Conservation (phyloP, 108 stramenopile species). For the Fragilariopsis cylindrus region DNA sequence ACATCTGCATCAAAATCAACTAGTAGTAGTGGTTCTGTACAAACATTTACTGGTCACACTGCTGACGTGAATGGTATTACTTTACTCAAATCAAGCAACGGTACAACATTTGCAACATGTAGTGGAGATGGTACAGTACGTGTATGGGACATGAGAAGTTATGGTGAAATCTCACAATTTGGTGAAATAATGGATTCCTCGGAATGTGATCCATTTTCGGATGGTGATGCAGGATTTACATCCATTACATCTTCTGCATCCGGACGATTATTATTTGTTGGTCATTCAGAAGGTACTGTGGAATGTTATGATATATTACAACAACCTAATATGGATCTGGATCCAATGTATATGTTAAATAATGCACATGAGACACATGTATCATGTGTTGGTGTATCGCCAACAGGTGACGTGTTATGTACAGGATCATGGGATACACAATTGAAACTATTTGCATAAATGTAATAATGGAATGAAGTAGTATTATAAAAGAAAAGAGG, state of each 20-base stretch:
- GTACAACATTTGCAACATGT: constrained; percentile 86
- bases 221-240: constrained; percentile 70
- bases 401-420: constrained; percentile 90
- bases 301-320: constrained; percentile 79
- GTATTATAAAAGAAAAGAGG: neutral
- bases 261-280: constrained; percentile 87
- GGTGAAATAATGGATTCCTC: constrained; percentile 50
- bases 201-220: constrained; percentile 28
- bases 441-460: constrained; percentile 89
- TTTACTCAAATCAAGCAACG: constrained; percentile 79
- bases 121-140: constrained; percentile 95
- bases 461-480: neutral
- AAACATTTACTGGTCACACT: constrained; percentile 94
- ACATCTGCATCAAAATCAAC: constrained; percentile 8
- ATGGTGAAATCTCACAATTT: constrained; percentile 88
- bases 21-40: constrained; percentile 48
- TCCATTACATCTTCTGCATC: constrained; percentile 73
- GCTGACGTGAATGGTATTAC: constrained; percentile 97
- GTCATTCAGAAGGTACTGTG: constrained; percentile 79
- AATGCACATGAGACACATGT: constrained; percentile 93
- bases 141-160: constrained; percentile 94
- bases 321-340: constrained; percentile 19
- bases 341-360: constrained; percentile 60
- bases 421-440: constrained; percentile 99
- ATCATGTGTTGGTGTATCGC: constrained; percentile 93